phyloP scores from a whole-genome alignment of 331 rosid species.

The Stylosanthes scabra region DNA sequence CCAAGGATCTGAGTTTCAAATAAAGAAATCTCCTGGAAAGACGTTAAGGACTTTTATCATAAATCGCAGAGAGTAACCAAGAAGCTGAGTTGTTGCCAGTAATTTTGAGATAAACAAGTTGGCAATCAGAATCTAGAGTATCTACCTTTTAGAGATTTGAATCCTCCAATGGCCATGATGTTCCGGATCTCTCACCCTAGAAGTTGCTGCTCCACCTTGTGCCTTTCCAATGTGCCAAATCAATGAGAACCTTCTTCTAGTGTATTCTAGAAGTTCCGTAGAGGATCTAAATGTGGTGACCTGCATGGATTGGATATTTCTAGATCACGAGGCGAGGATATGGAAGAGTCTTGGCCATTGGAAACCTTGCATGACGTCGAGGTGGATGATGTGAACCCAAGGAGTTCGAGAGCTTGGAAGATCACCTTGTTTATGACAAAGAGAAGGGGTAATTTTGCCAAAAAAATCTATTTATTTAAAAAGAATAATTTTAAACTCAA shows the following conservation, averaged over 20 bases:
- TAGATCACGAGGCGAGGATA: conserved; percentile 75
- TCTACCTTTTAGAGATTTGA: too few species aligned
- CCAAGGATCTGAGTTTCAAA: too few species aligned
- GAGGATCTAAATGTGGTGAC: conserved; percentile 95
- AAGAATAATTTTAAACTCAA: too few species aligned
- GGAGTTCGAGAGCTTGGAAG: conserved; percentile 90
- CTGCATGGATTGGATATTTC: conserved; percentile 81
- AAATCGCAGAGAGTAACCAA: too few species aligned
- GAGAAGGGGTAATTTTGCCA: too few species aligned
- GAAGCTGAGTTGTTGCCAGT: too few species aligned
- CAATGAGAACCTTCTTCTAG: conserved; percentile 89
- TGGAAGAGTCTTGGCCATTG: conserved; percentile 99
- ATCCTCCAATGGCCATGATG: conserved; percentile 94
- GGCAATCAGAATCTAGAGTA: too few species aligned
- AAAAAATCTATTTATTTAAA: too few species aligned
- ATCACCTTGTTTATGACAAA: conserved; percentile 89
- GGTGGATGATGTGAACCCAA: conserved; percentile 92
- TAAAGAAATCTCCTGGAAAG: too few species aligned
- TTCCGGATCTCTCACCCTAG: conserved; percentile 94
- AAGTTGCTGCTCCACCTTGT: conserved; percentile 94
- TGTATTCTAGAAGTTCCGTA: conserved; percentile 74
- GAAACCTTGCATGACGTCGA: conserved; percentile 90
- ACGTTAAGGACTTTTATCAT: too few species aligned
- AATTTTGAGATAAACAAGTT: too few species aligned
- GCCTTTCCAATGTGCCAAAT: conserved; percentile 84